phyloP scores from a whole-genome alignment of 768 basidiomycete species.

The Lenzites betulinus region DNA sequence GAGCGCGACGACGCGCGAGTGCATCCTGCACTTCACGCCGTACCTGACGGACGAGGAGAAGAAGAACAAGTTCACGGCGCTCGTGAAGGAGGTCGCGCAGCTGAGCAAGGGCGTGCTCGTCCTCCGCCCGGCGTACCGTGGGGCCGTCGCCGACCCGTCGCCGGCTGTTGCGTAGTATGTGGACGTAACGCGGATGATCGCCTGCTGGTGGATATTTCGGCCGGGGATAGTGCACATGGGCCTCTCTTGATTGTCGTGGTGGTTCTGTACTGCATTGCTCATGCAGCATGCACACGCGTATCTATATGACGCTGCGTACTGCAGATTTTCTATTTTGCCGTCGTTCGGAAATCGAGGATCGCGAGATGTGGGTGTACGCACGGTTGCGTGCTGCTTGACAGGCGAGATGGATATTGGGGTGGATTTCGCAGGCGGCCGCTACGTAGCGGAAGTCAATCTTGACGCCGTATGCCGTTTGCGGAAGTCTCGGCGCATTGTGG shows the following conservation, averaged over 20 bases:
- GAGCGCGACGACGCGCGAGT: constrained; percentile 75
- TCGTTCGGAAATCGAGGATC: too few species aligned
- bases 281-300: neutral
- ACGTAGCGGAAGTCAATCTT: too few species aligned
- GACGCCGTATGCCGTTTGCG: too few species aligned
- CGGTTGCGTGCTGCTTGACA: too few species aligned
- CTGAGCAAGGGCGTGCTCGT: constrained; percentile 67
- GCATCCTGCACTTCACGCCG: constrained; percentile 77
- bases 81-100: constrained; percentile 79
- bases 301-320: neutral
- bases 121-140: constrained; percentile 41
- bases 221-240: constrained; percentile 8
- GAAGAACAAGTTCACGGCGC: constrained; percentile 73
- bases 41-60: constrained; percentile 69
- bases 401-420: too few species aligned
- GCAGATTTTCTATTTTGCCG: neutral
- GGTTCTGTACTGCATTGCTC: neutral
- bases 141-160: constrained; percentile 3
- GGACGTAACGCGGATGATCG: neutral
- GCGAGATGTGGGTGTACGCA: too few species aligned
- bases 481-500: too few species aligned
- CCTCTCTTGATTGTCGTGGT: constrained; percentile 2
- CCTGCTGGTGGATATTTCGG: neutral
- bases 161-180: constrained; percentile 1
- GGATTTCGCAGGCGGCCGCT: too few species aligned